Conservation (phyloP, 495 filamentous ascomycete genomes). For the Echria macrotheca region DNA sequence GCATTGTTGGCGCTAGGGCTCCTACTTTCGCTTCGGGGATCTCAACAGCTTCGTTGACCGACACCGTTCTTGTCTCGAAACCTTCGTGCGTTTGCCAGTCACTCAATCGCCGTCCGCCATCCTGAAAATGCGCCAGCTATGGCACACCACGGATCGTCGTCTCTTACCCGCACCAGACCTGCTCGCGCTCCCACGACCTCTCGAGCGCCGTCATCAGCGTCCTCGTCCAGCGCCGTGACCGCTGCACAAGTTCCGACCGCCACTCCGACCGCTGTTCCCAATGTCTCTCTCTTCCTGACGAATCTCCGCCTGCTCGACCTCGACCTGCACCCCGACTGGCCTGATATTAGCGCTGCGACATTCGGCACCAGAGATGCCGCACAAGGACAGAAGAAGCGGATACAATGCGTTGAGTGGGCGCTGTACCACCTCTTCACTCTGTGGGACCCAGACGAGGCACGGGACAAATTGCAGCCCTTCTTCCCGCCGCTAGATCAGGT, state of each 20-base stretch:
- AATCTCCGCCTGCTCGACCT: slow-evolving; percentile 77
- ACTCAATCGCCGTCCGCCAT: too few species aligned
- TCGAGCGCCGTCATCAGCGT: too few species aligned
- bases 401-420: slow-evolving; percentile 77
- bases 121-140: too few species aligned
- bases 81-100: too few species aligned
- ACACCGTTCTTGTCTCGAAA: too few species aligned
- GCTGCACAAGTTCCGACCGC: slow-evolving; percentile 5
- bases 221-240: too few species aligned
- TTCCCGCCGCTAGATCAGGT: slow-evolving; percentile 82
- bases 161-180: too few species aligned
- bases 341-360: slow-evolving; percentile 56
- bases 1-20: too few species aligned
- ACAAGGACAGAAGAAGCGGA: slow-evolving; percentile 70
- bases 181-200: too few species aligned
- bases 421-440: slow-evolving; percentile 73
- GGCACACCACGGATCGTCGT: too few species aligned
- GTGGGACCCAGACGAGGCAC: slow-evolving; percentile 71
- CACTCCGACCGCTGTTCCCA: slow-evolving; percentile 17
- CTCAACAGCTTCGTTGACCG: too few species aligned
- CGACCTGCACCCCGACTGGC: slow-evolving; percentile 71
- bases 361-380: slow-evolving; percentile 61
- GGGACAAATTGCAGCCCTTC: slow-evolving; percentile 82
- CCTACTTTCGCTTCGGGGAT: too few species aligned
- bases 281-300: slow-evolving; percentile 61